Conservation (phyloP, 306 rosid genomes). For the Lablab purpureus region DNA sequence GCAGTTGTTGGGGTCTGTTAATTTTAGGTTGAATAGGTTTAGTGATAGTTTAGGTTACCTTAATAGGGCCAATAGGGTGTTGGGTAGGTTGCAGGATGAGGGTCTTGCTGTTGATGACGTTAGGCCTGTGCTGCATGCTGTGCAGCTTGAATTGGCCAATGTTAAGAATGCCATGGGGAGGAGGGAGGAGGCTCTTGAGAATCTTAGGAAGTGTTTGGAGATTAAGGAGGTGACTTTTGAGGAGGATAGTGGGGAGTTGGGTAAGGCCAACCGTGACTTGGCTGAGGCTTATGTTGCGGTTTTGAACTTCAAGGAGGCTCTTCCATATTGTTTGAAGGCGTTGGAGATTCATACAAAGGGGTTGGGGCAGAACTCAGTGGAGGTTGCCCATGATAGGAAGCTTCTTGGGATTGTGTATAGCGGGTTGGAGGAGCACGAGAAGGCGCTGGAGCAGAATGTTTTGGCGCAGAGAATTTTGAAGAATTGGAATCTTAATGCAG, state of each 20-base stretch:
- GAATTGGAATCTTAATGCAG: slow-evolving; percentile 83
- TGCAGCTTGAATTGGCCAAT: slow-evolving; percentile 81
- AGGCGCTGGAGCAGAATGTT: slow-evolving; percentile 87
- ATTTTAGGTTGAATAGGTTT: slow-evolving; percentile 74
- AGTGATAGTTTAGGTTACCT: slow-evolving; percentile 86
- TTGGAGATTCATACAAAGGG: slow-evolving; percentile 72
- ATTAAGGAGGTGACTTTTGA: slow-evolving; percentile 82
- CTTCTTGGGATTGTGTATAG: slow-evolving; percentile 80
- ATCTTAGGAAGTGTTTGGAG: slow-evolving; percentile 82
- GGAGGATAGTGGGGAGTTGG: slow-evolving; percentile 74
- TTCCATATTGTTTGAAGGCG: slow-evolving; percentile 79
- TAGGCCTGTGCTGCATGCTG: slow-evolving; percentile 87
- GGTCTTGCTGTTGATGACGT: slow-evolving; percentile 62
- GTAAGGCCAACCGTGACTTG: slow-evolving; percentile 74
- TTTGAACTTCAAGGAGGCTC: slow-evolving; percentile 80
- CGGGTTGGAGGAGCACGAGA: slow-evolving; percentile 91
- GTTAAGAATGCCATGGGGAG: slow-evolving; percentile 91
- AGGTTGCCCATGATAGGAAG: slow-evolving; percentile 83
- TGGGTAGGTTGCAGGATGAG: slow-evolving; percentile 72
- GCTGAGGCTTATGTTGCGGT: slow-evolving; percentile 82
- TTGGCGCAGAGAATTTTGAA: slow-evolving; percentile 77
- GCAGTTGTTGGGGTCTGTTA: slow-evolving; percentile 81
- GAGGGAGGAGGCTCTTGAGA: slow-evolving; percentile 89
- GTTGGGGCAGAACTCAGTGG: slow-evolving; percentile 83
- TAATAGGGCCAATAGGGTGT: slow-evolving; percentile 75